Evolutionary conservation across 108 stramenopile species (phyloP), one percentile per base, ranked within the genome.

Genomic region (Discostella pseudostelligera): DNA sequence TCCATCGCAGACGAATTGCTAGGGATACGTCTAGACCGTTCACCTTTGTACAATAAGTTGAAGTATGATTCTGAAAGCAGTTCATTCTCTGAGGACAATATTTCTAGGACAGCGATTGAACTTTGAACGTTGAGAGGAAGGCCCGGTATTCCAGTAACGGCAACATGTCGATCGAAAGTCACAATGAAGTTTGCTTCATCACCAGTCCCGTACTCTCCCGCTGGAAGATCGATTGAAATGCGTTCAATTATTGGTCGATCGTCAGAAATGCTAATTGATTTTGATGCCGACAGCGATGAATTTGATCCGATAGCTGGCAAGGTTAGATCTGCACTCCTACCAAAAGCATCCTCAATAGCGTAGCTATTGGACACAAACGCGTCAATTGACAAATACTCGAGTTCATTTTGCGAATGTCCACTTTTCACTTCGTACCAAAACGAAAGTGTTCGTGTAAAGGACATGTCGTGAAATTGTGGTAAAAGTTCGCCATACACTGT

Each of bases 371-470:
- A n/a, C 5, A 39, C 39, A 4, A 78, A 49, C 4, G 75, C 37
- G 10, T 69, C 29, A 19, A n/a, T 35, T 12, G 70, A 39, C 55
- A 65, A 20, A 61, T 74, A 78, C 43, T 78, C 63, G 4, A 82
- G 39, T 35, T 74, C 72, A 9, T 46, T 37, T 63, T 69, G 56
- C 17, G 43, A 39, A 48, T 84, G 76, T 21, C 65, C 85, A 13
- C 42, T 53, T 32, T 54, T 25, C 3, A 84, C 81, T 9, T 58
- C 28, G 57, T 88, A 86, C 39, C 69, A 65, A 48, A 84, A 88
- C 2, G 13, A 22, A 14, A 86, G 51, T 5, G 56, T 69, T 22
- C 67, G 14, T 8, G 60, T 46, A 32, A 56, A 39, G 2, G 9
- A 0, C 14, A 42, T 65, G 8, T 61, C 24, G 56, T 56, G 16